Evolutionary conservation across 1,284 basidiomycete species (phyloP).

Genomic region (Mycena sp.): DNA sequence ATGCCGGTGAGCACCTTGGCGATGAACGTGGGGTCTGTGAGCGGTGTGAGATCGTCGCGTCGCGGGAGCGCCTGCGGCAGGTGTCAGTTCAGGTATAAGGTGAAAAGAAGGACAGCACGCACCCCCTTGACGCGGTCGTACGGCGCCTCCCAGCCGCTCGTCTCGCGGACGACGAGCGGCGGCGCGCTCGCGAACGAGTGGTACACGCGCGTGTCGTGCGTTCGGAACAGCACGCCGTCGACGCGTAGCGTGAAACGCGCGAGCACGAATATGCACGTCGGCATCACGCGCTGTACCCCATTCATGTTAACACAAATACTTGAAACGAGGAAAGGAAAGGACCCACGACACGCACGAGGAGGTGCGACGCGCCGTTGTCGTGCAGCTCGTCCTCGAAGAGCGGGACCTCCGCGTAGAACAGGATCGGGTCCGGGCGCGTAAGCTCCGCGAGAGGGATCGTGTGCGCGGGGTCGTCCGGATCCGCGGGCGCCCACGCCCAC

Average conservation of each 20-base stretch:
- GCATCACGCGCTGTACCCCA: conserved; percentile 99
- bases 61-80: conserved; percentile 75
- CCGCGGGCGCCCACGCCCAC: conserved; percentile 68
- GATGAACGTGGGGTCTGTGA: conserved; percentile 92
- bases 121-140: conserved; percentile 87
- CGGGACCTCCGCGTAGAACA: conserved; percentile 94
- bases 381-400: conserved; percentile 95
- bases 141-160: conserved; percentile 89
- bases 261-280: conserved; percentile 93
- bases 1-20: conserved; percentile 78
- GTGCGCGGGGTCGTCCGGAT: conserved; percentile 62
- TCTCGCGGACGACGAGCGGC: conserved; percentile 81
- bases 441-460: conserved; percentile 85
- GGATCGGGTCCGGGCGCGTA: conserved; percentile 90
- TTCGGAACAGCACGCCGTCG: conserved; percentile 94
- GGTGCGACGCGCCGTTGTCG: conserved; percentile 89
- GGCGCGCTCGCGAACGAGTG: conserved; percentile 77
- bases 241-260: conserved; percentile 94
- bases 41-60: conserved; percentile 86
- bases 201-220: conserved; percentile 91
- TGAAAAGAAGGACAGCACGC: conserved; percentile 18
- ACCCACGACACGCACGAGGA: conserved; percentile 88
- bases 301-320: too few relatives aligned
- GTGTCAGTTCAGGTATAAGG: conserved; percentile 5
- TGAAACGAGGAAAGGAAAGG: neutral